These are phyloP conservation scores for Phytophthora lateralis DNA, from an alignment of 352 stramenopile species.

Conservation along the genomic window DNA sequence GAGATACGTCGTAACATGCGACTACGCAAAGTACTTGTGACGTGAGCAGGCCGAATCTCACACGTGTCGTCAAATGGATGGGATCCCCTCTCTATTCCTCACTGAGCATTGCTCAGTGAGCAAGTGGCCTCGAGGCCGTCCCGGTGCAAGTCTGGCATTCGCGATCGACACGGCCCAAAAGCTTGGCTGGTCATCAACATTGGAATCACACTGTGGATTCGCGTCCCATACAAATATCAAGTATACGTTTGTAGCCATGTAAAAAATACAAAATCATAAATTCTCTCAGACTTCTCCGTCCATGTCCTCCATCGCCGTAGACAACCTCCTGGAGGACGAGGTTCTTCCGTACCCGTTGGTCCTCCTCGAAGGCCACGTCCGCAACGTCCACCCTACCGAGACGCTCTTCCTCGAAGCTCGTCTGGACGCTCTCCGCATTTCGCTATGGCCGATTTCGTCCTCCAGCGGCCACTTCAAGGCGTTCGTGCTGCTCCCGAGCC, in stretches of 20 bases:
- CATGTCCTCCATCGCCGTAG: slow-evolving; percentile 54
- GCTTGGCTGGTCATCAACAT: too few relatives aligned
- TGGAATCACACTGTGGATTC: too few relatives aligned
- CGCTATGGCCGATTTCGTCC: slow-evolving; percentile 54
- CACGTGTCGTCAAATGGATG: too few relatives aligned
- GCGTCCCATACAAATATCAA: too few relatives aligned
- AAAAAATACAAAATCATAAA: too few relatives aligned
- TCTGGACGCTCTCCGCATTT: slow-evolving; percentile 34
- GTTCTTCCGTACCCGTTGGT: slow-evolving; percentile 62
- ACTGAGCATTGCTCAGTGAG: too few relatives aligned
- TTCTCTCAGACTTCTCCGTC: slow-evolving; percentile 1
- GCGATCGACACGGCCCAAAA: too few relatives aligned
- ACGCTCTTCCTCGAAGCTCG: slow-evolving; percentile 46
- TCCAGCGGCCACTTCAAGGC: slow-evolving; percentile 60
- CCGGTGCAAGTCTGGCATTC: too few relatives aligned
- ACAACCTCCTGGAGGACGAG: slow-evolving; percentile 86
- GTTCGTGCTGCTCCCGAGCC: slow-evolving; percentile 55
- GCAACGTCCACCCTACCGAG: slow-evolving; percentile 3
- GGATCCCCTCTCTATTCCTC: background rate
- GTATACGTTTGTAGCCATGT: background rate
- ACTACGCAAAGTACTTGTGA: slow-evolving; percentile 1
- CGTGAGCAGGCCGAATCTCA: slow-evolving; percentile 11
- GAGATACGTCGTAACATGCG: slow-evolving; percentile 3
- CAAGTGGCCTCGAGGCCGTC: too few relatives aligned
- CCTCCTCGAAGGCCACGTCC: slow-evolving; percentile 53